Evolutionary conservation across 176 grass and related monocot species (phyloP).

Genomic region (Bolboschoenus planiculmis): DNA sequence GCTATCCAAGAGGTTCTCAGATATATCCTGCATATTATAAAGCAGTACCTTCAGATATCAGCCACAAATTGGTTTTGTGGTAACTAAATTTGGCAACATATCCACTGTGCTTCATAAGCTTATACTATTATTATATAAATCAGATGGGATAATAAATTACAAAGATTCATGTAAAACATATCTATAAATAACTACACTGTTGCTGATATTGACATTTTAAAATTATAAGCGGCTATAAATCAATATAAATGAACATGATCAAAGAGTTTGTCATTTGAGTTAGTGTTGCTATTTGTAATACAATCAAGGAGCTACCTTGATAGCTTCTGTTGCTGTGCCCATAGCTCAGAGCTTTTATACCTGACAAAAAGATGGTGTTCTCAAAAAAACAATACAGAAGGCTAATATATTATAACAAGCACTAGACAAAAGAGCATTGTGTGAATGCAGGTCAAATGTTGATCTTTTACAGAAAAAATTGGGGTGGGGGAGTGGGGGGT

Average conservation of each 20-base stretch:
- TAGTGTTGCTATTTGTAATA: not conserved
- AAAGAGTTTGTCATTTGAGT: not conserved
- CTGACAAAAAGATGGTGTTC: not conserved
- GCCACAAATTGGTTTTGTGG: not conserved
- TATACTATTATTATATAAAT: not conserved
- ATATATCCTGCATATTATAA: constrained; percentile 36
- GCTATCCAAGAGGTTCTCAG: constrained; percentile 45
- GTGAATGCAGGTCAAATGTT: not conserved
- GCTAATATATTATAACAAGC: not conserved
- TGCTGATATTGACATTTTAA: not conserved
- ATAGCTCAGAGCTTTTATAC: constrained; percentile 12
- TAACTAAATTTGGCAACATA: not conserved
- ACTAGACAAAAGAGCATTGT: not conserved
- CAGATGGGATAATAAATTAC: not conserved
- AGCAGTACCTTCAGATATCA: not conserved
- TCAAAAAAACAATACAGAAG: not conserved
- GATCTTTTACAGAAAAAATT: not conserved
- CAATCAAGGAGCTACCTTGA: not conserved
- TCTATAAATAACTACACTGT: not conserved
- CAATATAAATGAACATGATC: constrained; percentile 2
- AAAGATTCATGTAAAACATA: not conserved
- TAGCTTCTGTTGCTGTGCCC: constrained; percentile 15
- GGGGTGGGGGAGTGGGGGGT: too few species aligned
- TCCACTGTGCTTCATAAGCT: not conserved
- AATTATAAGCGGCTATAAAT: not conserved